Evolutionary conservation across 371 early-diverging fungal species (phyloP).

Genomic region (Fennellomyces sp.): DNA sequence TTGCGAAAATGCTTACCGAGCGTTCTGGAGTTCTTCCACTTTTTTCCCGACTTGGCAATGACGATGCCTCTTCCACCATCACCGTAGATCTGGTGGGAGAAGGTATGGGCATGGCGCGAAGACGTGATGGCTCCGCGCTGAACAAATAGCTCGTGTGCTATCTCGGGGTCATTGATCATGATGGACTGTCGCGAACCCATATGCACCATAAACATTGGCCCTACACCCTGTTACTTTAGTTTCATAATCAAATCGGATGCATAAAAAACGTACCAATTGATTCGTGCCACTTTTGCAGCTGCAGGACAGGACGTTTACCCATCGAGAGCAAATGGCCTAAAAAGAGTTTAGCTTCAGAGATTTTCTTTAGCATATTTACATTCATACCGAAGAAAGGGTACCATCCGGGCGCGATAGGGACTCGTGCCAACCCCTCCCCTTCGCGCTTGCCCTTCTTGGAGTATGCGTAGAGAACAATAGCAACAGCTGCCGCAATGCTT

Average conservation of each 20-base stretch:
- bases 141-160: conserved; percentile 25
- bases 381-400: conserved; percentile 2
- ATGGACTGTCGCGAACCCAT: conserved; percentile 19
- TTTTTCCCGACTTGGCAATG: conserved; percentile 3
- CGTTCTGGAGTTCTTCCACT: conserved; percentile 15
- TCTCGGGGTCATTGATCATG: conserved; percentile 16
- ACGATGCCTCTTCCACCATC: conserved; percentile 15
- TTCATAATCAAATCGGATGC: neutral
- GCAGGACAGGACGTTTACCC: conserved; percentile 9
- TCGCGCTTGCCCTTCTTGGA: neutral
- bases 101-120: conserved; percentile 11
- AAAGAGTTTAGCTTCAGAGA: neutral
- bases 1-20: conserved; percentile 3
- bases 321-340: conserved; percentile 7
- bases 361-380: neutral
- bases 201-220: conserved; percentile 14
- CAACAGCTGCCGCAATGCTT: neutral
- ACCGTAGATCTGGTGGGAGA: conserved; percentile 18
- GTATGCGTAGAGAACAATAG: neutral
- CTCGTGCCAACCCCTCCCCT: conserved; percentile 1
- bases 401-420: conserved; percentile 7
- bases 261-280: conserved; percentile 3
- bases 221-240: neutral
- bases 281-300: conserved; percentile 12
- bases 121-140: conserved; percentile 11